Evolutionary conservation across 2,329 filamentous ascomycete genomes (phyloP), one percentile per base, ranked within the genome.

Genomic region (Diaporthe amygdali): DNA sequence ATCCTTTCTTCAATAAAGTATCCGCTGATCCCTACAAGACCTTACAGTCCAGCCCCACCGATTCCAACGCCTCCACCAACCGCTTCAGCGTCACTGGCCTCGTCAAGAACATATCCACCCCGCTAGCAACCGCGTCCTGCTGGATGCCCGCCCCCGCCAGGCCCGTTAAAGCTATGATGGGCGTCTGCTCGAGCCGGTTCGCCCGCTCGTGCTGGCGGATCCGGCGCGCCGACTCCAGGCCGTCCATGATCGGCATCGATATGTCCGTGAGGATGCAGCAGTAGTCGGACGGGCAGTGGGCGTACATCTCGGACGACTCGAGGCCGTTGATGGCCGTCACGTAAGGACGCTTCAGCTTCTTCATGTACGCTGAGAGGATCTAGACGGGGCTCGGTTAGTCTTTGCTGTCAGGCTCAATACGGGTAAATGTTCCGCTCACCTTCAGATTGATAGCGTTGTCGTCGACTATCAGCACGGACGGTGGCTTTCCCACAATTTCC

Each of bases 191-290:
- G 0, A 87, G 75, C 0, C 81, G 78, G 7, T 81, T 76, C 0
- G 85, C 79, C 4, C 80, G 78, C 75, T 90, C 88, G 41, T 86
- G 81, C 1, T 82, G 80, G 1, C 88, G 82, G 17, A 89, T 88
- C n/a, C 81, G 79, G 1, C 84, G 78, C 1, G 87, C 88, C 0
- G 85, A 84, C 20, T 85, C 85, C 3, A 88, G 82, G 0, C 86
- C 86, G 72, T 90, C 85, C 76, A 90, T 85, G 3, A 89, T 78
- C 0, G 88, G 88, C 88, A 90, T 90, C 68, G 84, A 88, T 1
- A 89, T 85, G 73, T 90, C 88, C 76, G 83, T 84, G 5, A 84
- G 73, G 0, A 84, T 72, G 63, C 78, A 81, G 0, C 70, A 71
- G 30, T 76, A 82, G 0, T 75, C 66, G 0, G 73, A 73, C 0